Evolutionary conservation across 495 filamentous ascomycete genomes (phyloP).

Genomic region (Neohortaea acidophila): DNA sequence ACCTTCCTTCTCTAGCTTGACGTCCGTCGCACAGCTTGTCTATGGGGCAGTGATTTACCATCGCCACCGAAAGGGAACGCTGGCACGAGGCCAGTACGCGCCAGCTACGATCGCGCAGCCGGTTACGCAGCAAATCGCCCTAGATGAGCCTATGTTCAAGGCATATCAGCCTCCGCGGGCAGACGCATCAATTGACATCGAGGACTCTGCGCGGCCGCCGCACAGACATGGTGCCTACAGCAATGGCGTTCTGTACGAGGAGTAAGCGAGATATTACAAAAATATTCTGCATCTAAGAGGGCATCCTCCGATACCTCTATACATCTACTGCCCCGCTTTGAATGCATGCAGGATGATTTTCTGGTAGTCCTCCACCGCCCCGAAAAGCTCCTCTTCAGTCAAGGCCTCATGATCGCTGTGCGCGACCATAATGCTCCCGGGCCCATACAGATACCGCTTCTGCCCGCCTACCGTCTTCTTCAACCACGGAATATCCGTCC

Average conservation of each 20-base stretch:
- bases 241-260: too few relatives aligned
- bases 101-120: too few relatives aligned
- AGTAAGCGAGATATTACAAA: too few relatives aligned
- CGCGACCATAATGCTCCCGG: conserved; percentile 75
- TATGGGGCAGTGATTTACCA: conserved; percentile 27
- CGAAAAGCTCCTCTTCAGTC: conserved; percentile 42
- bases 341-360: conserved; percentile 23
- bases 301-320: too few relatives aligned
- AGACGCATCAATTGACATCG: too few relatives aligned
- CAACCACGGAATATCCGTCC: conserved; percentile 77
- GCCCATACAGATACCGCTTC: conserved; percentile 76
- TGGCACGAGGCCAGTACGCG: conserved; percentile 8
- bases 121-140: too few relatives aligned
- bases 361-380: conserved; percentile 32
- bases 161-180: too few relatives aligned
- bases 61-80: conserved; percentile 18
- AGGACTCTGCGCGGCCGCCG: too few relatives aligned
- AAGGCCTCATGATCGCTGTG: conserved; percentile 76
- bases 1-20: conserved; percentile 13
- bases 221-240: too few relatives aligned
- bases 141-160: too few relatives aligned
- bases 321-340: too few relatives aligned
- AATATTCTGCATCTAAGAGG: too few relatives aligned
- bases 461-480: conserved; percentile 40
- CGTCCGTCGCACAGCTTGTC: conserved; percentile 23